phyloP scores from a whole-genome alignment of 164 flowering plant genomes.

The grape (Vitis vinifera) region DNA sequence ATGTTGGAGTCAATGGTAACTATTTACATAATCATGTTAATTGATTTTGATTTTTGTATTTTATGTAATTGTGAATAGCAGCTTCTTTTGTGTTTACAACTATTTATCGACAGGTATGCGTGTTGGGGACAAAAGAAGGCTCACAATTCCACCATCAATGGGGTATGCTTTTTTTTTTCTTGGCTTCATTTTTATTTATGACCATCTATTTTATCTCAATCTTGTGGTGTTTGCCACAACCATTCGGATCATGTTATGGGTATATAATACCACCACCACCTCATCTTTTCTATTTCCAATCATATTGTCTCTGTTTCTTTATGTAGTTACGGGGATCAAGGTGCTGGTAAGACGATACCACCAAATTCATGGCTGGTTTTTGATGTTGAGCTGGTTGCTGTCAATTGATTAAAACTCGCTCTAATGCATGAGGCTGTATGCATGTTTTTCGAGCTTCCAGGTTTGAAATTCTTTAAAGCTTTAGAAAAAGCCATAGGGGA shows the following conservation, averaged over 20 bases:
- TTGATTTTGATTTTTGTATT: neutral
- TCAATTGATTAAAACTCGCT: slow-evolving; percentile 24
- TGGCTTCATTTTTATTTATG: neutral
- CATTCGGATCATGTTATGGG: too few species aligned
- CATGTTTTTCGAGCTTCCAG: neutral
- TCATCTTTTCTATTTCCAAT: neutral
- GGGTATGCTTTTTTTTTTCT: slow-evolving; percentile 51
- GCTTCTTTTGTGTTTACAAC: neutral
- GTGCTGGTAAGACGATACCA: slow-evolving; percentile 65
- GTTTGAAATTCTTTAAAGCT: neutral
- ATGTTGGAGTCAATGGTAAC: slow-evolving; percentile 84
- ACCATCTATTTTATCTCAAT: neutral
- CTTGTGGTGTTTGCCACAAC: neutral
- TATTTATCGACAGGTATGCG: slow-evolving; percentile 73
- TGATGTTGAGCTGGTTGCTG: slow-evolving; percentile 87
- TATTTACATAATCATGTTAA: neutral
- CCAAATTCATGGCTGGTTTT: slow-evolving; percentile 81
- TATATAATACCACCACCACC: too few species aligned
- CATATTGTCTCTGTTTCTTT: neutral
- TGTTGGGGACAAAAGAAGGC: slow-evolving; percentile 88
- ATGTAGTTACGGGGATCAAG: slow-evolving; percentile 72
- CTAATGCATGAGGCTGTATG: neutral
- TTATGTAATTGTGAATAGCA: neutral
- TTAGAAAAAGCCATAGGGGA: neutral
- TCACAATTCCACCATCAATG: slow-evolving; percentile 95